phyloP scores from a whole-genome alignment of 2,329 filamentous ascomycete genomes.

The Phoma herbarum region DNA sequence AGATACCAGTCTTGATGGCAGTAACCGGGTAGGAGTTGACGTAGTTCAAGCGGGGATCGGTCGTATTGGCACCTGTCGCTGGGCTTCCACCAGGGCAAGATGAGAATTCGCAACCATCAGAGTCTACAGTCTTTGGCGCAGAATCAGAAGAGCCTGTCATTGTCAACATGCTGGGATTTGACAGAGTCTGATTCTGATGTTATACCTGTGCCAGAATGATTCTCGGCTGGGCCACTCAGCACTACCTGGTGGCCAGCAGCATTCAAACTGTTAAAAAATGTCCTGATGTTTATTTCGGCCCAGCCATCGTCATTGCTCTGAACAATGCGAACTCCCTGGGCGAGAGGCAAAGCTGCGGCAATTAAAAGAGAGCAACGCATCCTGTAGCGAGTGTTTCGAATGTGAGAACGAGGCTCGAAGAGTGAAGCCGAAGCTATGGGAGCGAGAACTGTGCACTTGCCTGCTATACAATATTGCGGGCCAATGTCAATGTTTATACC shows the following conservation, averaged over 20 bases:
- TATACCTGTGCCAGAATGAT: slow-evolving; percentile 69
- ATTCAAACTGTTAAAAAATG: slow-evolving; percentile 65
- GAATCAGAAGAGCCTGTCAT: slow-evolving; percentile 61
- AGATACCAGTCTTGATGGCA: slow-evolving; percentile 69
- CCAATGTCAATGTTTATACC: slow-evolving; percentile 21
- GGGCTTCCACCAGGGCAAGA: slow-evolving; percentile 68
- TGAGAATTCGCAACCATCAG: slow-evolving; percentile 65
- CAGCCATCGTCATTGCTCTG: slow-evolving; percentile 78
- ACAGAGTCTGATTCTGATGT: not conserved
- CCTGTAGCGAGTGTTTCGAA: slow-evolving; percentile 8
- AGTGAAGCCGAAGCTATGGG: not conserved
- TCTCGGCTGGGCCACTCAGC: slow-evolving; percentile 71
- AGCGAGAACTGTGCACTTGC: not conserved
- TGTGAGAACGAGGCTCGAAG: not conserved
- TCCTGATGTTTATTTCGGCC: slow-evolving; percentile 73
- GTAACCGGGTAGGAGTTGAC: slow-evolving; percentile 75
- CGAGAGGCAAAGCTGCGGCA: slow-evolving; percentile 36
- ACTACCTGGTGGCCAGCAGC: slow-evolving; percentile 67
- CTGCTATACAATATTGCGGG: not conserved
- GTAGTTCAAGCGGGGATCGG: slow-evolving; percentile 70
- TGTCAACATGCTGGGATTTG: slow-evolving; percentile 12
- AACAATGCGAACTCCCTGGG: slow-evolving; percentile 52
- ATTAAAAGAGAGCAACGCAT: slow-evolving; percentile 42
- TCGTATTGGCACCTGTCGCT: slow-evolving; percentile 65
- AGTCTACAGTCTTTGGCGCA: slow-evolving; percentile 58